Evolutionary conservation across 2,329 filamentous ascomycete species (phyloP).

Genomic region (Tolypocladium tundrense): DNA sequence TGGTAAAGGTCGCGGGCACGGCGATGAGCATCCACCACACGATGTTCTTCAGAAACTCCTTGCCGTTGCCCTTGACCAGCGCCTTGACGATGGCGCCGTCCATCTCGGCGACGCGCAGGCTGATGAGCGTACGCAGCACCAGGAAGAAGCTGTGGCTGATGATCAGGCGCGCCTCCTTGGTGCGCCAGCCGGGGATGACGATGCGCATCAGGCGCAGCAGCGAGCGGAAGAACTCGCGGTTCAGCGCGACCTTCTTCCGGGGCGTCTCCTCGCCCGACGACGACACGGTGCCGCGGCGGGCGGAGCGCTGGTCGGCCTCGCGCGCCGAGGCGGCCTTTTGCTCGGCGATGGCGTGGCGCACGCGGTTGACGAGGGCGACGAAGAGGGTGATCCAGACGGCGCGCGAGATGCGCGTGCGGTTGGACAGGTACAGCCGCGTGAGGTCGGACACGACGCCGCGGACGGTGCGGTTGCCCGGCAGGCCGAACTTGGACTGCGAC

Average conservation of each 20-base stretch:
- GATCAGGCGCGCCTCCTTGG: constrained; percentile 76
- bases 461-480: constrained; percentile 51
- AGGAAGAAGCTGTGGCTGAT: constrained; percentile 90
- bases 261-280: constrained; percentile 22
- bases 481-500: constrained; percentile 60
- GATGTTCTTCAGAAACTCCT: constrained; percentile 77
- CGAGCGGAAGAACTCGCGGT: constrained; percentile 70
- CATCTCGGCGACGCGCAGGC: constrained; percentile 90
- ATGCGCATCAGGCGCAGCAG: constrained; percentile 71
- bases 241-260: constrained; percentile 80
- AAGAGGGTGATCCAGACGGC: constrained; percentile 76
- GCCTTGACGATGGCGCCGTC: constrained; percentile 90
- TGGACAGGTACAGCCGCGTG: constrained; percentile 62
- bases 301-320: constrained; percentile 46
- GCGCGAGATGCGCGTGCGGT: constrained; percentile 75
- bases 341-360: constrained; percentile 84
- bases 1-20: constrained; percentile 92
- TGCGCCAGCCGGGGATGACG: constrained; percentile 81
- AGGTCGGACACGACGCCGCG: constrained; percentile 56
- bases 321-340: constrained; percentile 75
- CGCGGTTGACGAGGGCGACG: constrained; percentile 71
- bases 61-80: constrained; percentile 81
- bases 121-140: constrained; percentile 82
- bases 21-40: constrained; percentile 99
- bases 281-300: constrained; percentile 38